Percentiles rank a stretch among this genome's conserved stretches.
Evolutionary conservation across 345 rosid genomes (phyloP).

Genomic region (Gossypium herbaceum): DNA sequence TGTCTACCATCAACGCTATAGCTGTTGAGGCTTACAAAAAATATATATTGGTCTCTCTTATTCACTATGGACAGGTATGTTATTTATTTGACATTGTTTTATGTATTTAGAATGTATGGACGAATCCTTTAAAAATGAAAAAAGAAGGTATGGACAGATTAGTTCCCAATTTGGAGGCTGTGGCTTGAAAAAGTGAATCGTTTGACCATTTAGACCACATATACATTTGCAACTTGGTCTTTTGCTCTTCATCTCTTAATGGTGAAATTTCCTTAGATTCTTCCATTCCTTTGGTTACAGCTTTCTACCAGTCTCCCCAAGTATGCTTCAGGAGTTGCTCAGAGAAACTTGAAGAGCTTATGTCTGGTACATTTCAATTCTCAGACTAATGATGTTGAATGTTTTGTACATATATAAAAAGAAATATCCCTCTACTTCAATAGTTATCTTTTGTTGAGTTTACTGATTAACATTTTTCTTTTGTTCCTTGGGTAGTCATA

Average conservation of each 20-base stretch:
- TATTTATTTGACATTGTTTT: slow-evolving; percentile 6
- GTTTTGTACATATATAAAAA: background rate
- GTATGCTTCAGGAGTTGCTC: slow-evolving; percentile 77
- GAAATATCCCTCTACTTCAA: background rate
- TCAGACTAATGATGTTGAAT: background rate
- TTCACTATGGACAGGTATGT: slow-evolving; percentile 74
- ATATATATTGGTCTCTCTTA: slow-evolving; percentile 76
- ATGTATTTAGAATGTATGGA: background rate
- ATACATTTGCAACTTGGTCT: slow-evolving; percentile 4
- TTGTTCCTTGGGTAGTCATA: slow-evolving; percentile 50
- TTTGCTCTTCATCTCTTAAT: background rate
- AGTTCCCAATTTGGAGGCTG: background rate
- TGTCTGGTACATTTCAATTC: slow-evolving; percentile 46
- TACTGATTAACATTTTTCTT: slow-evolving; percentile 6
- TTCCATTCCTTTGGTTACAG: slow-evolving; percentile 38
- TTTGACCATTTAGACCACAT: background rate
- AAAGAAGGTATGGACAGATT: background rate
- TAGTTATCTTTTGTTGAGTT: background rate
- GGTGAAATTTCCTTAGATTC: slow-evolving; percentile 5
- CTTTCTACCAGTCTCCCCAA: slow-evolving; percentile 71
- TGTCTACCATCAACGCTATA: slow-evolving; percentile 70
- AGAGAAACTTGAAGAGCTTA: slow-evolving; percentile 68
- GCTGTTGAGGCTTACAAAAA: slow-evolving; percentile 94
- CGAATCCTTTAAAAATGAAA: background rate
- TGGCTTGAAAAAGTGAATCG: background rate